Evolutionary conservation across 176 grass and related monocot species (phyloP), one percentile per base, ranked within the genome.

Genomic region (Hordeum marinum): DNA sequence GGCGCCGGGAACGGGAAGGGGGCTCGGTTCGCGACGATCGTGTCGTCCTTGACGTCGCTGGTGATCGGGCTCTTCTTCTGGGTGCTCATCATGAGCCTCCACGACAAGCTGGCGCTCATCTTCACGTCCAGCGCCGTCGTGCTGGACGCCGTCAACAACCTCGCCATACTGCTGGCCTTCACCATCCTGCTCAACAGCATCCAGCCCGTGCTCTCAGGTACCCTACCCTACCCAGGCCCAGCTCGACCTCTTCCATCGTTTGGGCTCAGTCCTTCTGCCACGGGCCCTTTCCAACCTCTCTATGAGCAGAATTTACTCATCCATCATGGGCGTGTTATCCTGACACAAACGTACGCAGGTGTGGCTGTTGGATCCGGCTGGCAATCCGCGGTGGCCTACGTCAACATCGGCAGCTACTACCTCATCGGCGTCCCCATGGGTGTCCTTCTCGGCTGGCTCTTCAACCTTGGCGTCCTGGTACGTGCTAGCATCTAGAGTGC

Each of bases 171-270:
- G 1, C 70, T 94, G 48, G 95, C 92, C 1, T 90, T 97, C 82
- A 97, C 95, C 64, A 80, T 97, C 52, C 92, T 97, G 27, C 92
- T 97, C 82, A 97, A 97, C 82, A 97, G 95, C 78, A 81, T 97
- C 68, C 95, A 97, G 42, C 95, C 95, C 59, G 85, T 97, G 21
- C 92, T 97, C 36, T 97, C 95, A 34, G 95, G 95, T 94, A 35
- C 71, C 11, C 29, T 48, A 6, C 48, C 18, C 15, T 29, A 15
- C 11, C 11, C 11, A 20, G 0, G 45, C 36, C 25, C 76, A 8
- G 9, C 10, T 23, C 10, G 0, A 12, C 20, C 1, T 42, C 2
- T 32, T 25, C 26, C 11, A 6, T 11, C 9, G 20, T 58, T 32
- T 58, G 0, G 17, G 82, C 23, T 40, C 18, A 32, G 1, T 15